Base-by-base conservation (phyloP, 768 basidiomycete genomes). In the Tylopilus sp. region DNA sequence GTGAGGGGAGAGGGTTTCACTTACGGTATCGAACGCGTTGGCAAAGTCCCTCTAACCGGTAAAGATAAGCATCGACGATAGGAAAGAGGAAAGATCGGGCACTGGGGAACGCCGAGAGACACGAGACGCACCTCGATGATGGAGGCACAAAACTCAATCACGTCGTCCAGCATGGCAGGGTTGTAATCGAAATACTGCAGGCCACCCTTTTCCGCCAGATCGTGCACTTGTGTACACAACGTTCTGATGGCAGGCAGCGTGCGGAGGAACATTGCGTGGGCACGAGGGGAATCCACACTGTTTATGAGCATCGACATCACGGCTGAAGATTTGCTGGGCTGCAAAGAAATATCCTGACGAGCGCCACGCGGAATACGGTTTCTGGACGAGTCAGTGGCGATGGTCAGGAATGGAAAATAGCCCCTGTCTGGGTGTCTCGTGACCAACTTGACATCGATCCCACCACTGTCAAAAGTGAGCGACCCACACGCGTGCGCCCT, bases 231-330 rank as follows among this genome's bases (percentile, higher is more conserved):
- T 12, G 71, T 66, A 69, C 93, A 98, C 38, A 92, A 80, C 61
- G 94, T 87, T 42, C 96, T 82, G 61, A 98, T 92, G n/a, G 93
- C 82, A 16, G 91, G 88, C 4, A 97, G 78, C 0, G 90, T 92
- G 29, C 87, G 85, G 40, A 97, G 81, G 64, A 94, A 95, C 6
- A 71, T 73, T 24, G 85, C 82, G 34, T 56, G 62, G 36, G 41
- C 57, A 45, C 42, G 58, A 41, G 61, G 52, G 30, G 58, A 52
- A 41, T 63, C 47, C 25, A 36, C 28, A 29, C 47, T 16, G 33
- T 6, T 13, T 16, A 42, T 19, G 37, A 37, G 37, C 37, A 21
- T 42, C 34, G 34, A 36, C 34, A 36, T 33, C 45, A 28, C 8
- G 31, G 45, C 12, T 5, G 12, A 6, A 22, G 41, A 26, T 42